Conservation (phyloP, 257 asterid species). For the Verbena officinalis region DNA sequence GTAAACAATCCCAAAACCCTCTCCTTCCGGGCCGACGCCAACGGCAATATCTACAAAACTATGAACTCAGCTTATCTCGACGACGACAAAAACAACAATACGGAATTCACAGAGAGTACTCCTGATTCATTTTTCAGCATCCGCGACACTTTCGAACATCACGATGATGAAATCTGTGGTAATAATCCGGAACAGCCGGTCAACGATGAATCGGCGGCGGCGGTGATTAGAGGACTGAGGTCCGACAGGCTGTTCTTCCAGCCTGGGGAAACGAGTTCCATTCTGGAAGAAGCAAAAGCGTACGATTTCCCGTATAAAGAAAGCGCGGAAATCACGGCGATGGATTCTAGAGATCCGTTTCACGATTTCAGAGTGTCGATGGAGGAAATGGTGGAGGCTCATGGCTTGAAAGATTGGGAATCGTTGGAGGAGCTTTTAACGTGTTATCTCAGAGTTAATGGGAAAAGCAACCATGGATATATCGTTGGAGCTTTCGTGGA, state of each 20-base stretch:
- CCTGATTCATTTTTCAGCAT: slow-evolving; percentile 36
- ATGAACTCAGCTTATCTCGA: slow-evolving; percentile 40
- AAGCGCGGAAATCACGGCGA: slow-evolving; percentile 31
- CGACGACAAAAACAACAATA: slow-evolving; percentile 17
- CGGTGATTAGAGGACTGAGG: slow-evolving; percentile 38
- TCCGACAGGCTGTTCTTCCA: slow-evolving; percentile 58
- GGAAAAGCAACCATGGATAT: slow-evolving; percentile 44
- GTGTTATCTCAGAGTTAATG: slow-evolving; percentile 53
- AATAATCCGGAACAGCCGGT: neutral
- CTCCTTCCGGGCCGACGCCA: slow-evolving; percentile 44
- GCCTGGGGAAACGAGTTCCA: slow-evolving; percentile 55
- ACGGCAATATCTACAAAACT: slow-evolving; percentile 33
- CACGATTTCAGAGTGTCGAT: slow-evolving; percentile 56
- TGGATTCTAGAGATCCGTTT: slow-evolving; percentile 51
- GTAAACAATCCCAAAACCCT: slow-evolving; percentile 48
- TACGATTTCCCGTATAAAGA: slow-evolving; percentile 28
- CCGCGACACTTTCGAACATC: neutral
- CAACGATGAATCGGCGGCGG: slow-evolving; percentile 38
- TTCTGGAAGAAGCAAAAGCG: slow-evolving; percentile 41
- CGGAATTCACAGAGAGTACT: slow-evolving; percentile 14
- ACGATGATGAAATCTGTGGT: slow-evolving; percentile 14
- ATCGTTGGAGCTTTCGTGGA: slow-evolving; percentile 63
- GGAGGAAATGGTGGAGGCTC: slow-evolving; percentile 65
- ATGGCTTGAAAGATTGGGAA: slow-evolving; percentile 47
- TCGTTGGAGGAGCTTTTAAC: slow-evolving; percentile 48